Base-by-base conservation (phyloP, 2,329 filamentous ascomycete species). In the Aspergillus sp. region DNA sequence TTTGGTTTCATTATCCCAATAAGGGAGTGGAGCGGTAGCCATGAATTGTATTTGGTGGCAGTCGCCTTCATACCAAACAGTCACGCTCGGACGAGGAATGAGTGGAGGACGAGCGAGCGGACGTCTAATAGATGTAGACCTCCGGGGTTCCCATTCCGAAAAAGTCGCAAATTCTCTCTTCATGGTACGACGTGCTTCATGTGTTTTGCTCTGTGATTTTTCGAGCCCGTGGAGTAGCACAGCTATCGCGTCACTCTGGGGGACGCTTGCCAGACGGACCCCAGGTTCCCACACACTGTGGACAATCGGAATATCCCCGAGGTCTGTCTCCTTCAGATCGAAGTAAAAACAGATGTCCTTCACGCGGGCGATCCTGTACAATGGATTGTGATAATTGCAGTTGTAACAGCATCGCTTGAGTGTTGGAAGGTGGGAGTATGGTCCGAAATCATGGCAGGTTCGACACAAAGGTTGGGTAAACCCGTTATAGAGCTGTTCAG, bases 11-110 rank as follows among this genome's bases (percentile, higher is more conserved):
- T 54, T 36, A 51, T 63, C 38, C 50, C 54, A 63, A 47, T 58
- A 61, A 8, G 61, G 58, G 21, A 63, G 50, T 27, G 54, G 15
- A 23, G 27, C 38, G 21, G 58, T 58, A n/a, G 48, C 61, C 27
- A 30, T 30, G 27, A 30, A 30, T 30, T 30, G 27, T 30, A 30
- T 10, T 10, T 30, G 27, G 8, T 30, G 8, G 27, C 27, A 30
- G 27, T 10, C 27, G 27, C 10, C 2, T 32, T 13, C 41, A 58
- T n/a, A 13, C 44, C 52, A 58, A 36, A 59, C 7, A 30, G 2
- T 30, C 27, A 10, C 23, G 10, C 19, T 25, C 23, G 23, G 23
- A 25, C 23, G 23, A 25, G 23, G 23, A 25, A 7, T 25, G 23
- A 25, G 23, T 25, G 23, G 23, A 25, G 23, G 23, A 25, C 23